These are phyloP conservation scores for Rhodotorula graminis DNA, from an alignment of 768 basidiomycete species.

Conservation along the genomic window DNA sequence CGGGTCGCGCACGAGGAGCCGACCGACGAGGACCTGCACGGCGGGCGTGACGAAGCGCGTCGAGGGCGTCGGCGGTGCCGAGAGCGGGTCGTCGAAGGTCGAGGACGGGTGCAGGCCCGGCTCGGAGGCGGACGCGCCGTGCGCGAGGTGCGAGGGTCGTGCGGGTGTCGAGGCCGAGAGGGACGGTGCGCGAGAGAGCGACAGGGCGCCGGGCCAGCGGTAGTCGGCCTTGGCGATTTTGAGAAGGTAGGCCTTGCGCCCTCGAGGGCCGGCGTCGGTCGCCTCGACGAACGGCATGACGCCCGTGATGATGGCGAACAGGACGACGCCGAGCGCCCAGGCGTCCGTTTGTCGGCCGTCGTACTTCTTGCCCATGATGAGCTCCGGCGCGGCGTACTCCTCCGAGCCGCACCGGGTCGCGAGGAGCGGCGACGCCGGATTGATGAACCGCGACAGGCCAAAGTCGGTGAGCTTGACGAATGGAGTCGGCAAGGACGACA, in stretches of 20 bases:
- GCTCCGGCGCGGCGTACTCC: constrained; percentile 77
- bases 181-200: neutral
- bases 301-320: constrained; percentile 69
- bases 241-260: constrained; percentile 59
- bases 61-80: neutral
- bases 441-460: constrained; percentile 78
- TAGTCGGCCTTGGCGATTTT: constrained; percentile 76
- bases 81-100: neutral
- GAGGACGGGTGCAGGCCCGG: neutral
- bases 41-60: constrained; percentile 47
- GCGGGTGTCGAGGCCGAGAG: neutral
- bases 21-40: constrained; percentile 57
- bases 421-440: constrained; percentile 59
- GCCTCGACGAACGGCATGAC: constrained; percentile 63
- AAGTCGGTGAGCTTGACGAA: constrained; percentile 83
- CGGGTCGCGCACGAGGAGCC: constrained; percentile 68
- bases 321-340: constrained; percentile 84
- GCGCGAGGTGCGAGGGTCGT: neutral
- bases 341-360: constrained; percentile 80
- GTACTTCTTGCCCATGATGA: constrained; percentile 63
- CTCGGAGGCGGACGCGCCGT: neutral
- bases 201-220: constrained; percentile 57
- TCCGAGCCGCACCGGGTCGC: constrained; percentile 81
- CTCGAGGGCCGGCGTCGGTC: constrained; percentile 1
- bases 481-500: constrained; percentile 52